Evolutionary conservation across 495 filamentous ascomycete genomes (phyloP), one percentile per base, ranked within the genome.

Genomic region (Penicillium goetzii): DNA sequence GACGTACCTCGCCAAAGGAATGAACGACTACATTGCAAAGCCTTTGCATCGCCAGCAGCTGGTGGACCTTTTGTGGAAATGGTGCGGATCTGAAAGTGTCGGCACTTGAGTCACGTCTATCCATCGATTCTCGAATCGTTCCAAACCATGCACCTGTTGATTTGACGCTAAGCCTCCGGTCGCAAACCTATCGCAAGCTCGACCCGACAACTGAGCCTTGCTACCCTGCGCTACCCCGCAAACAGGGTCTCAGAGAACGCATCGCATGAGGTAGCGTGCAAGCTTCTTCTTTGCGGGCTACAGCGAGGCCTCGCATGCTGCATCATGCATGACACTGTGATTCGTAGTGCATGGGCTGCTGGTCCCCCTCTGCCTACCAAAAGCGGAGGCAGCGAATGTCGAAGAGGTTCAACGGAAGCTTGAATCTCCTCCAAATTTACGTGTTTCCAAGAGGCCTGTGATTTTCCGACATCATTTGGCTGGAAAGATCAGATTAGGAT

Each of bases 21-120:
- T 89, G 86, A 80, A 85, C 63, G 85, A 84, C 58, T 88, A 87
- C 65, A 76, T 89, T 32, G 74, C 83, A 14, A 89, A 89, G 62
- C 87, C 87, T 0, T 75, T 89, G 5, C 79, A 87, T 61, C 81
- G 75, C 8, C 73, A 79, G 41, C 75, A 79, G 58, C 34, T 80
- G 51, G 63, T 78, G 17, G 67, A 68, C 17, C 12, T 74, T 9
- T 47, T 80, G 15, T 73, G 72, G 71, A 78, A 76, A 60, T 80
- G 78, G 78, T 77, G 74, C 34, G 76, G 73, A 49, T 62, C 70
- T 12, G 73, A 56, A 41, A 21, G 30, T 36, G 15, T 7, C 52
- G 52, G 52, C 17, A 55, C 10, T 55, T 55, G 52, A 53, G 10
- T 28, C 49, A 11, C 2, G 50, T 4, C 30, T 33, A 23, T 23